A percentile compares a stretch with the other conserved stretches of the same genome.
phyloP scores from a whole-genome alignment of 2,329 filamentous ascomycete genomes.

The Pestalotiopsis sp. region DNA sequence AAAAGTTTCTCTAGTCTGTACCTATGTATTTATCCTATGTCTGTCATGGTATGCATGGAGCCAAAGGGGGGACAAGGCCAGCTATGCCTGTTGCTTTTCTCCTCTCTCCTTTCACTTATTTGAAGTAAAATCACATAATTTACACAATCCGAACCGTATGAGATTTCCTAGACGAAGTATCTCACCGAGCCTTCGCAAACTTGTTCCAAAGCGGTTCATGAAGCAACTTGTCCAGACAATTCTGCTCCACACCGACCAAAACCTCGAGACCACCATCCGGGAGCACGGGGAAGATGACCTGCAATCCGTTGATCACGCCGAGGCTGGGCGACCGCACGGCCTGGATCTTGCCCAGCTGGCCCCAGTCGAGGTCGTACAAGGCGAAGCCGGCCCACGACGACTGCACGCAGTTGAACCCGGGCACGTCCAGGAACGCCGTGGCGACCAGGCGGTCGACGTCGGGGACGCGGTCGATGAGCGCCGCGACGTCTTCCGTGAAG shows the following conservation, averaged over 20 bases:
- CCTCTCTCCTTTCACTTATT: no score
- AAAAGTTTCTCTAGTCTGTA: not conserved
- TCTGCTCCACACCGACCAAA: not conserved
- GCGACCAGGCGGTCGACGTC: not conserved
- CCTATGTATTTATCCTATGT: no score
- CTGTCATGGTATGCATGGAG: no score
- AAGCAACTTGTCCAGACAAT: not conserved
- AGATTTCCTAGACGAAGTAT: not conserved
- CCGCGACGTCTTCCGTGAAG: not conserved
- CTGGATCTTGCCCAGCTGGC: not conserved
- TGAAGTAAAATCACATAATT: no score
- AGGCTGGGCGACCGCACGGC: constrained; percentile 1
- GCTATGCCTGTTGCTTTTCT: no score
- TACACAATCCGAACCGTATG: no score
- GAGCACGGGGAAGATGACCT: not conserved
- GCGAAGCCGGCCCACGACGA: not conserved
- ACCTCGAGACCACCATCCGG: constrained; percentile 7
- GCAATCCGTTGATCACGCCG: constrained; percentile 4
- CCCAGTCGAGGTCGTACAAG: not conserved
- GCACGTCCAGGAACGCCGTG: not conserved
- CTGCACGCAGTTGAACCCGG: not conserved
- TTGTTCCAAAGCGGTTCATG: constrained; percentile 1
- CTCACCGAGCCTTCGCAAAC: not conserved
- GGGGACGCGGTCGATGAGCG: not conserved
- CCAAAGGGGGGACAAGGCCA: no score